These are phyloP conservation scores for Suillus clintonianus DNA, from an alignment of 768 basidiomycete genomes.

Conservation along the genomic window DNA sequence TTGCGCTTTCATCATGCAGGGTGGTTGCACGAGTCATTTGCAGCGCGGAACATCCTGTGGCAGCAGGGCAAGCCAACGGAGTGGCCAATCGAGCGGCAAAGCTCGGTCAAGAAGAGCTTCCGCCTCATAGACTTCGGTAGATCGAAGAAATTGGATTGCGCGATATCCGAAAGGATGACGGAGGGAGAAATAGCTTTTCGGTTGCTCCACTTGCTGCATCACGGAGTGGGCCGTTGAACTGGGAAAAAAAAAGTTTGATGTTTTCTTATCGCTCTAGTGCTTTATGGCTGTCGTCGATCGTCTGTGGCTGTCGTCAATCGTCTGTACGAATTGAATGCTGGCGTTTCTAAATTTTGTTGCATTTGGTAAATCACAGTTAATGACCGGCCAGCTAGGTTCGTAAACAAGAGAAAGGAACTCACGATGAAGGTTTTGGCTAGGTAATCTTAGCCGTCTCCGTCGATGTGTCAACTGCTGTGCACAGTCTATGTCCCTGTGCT, in stretches of 20 bases:
- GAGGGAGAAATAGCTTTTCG: neutral
- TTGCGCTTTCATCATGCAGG: conserved; percentile 40
- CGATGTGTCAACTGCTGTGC: too few relatives aligned
- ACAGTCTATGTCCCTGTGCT: too few relatives aligned
- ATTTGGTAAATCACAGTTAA: too few relatives aligned
- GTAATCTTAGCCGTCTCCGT: too few relatives aligned
- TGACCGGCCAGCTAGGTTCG: too few relatives aligned
- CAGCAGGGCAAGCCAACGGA: conserved; percentile 43
- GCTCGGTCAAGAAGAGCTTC: conserved; percentile 34
- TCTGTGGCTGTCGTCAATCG: too few relatives aligned
- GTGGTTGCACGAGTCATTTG: conserved; percentile 44
- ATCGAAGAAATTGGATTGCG: conserved; percentile 13
- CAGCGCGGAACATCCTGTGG: conserved; percentile 43
- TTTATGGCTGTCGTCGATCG: neutral
- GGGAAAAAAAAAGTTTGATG: neutral
- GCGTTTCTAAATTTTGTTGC: too few relatives aligned
- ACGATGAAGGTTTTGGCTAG: too few relatives aligned
- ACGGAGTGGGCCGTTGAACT: neutral
- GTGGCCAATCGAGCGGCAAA: conserved; percentile 10
- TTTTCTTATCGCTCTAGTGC: neutral
- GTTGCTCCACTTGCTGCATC: neutral
- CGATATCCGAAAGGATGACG: too few relatives aligned
- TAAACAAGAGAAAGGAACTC: too few relatives aligned
- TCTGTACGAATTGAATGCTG: too few relatives aligned
- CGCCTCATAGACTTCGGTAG: conserved; percentile 56